Evolutionary conservation across 139 green algal genomes (phyloP), one percentile per base, ranked within the genome.

Genomic region (Ettlia oleoabundans): DNA sequence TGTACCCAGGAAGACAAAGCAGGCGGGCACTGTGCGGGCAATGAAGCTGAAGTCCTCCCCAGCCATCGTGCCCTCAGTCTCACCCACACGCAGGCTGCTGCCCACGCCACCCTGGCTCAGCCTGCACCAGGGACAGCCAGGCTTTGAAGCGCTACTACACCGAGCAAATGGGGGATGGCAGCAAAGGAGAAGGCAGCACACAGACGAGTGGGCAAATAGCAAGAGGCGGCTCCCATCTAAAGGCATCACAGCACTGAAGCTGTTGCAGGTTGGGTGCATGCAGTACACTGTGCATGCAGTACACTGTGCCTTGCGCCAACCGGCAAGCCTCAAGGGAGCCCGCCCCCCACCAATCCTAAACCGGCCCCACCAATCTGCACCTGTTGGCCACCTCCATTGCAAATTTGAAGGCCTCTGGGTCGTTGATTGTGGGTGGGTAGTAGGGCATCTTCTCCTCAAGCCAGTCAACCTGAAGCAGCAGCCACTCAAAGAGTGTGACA

Each of bases 31-130:
- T 3, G 38, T 75, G 32, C 64, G 38, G 9, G 70, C 80, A 33
- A 93, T 94, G 82, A 96, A 98, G 6, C 88, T 76, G 85, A 98
- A 98, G 86, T 98, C 95, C 83, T 98, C 95, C 0, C 84, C 94
- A 13, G 87, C 90, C 89, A 95, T 95, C 3, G 85, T 88, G 26
- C 87, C 78, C 72, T 93, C 89, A 1, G 84, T 76, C 28, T 94
- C 86, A 10, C 52, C 13, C 61, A 91, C 74, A 0, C 35, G 40
- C 21, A n/a, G 18, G 21, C 15, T 65, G 55, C 55, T 22, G 37
- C 22, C 58, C 0, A 51, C 72, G 33, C 75, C 65, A 18, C n/a
- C n/a, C n/a, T 78, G 84, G 41, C 89, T 30, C 74, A 93, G 42
- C 71, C 81, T 90, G 76, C 35, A 89, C 10, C 4, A 28, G 28